phyloP scores from a whole-genome alignment of 768 basidiomycete species.

The Mrakia gelida region DNA sequence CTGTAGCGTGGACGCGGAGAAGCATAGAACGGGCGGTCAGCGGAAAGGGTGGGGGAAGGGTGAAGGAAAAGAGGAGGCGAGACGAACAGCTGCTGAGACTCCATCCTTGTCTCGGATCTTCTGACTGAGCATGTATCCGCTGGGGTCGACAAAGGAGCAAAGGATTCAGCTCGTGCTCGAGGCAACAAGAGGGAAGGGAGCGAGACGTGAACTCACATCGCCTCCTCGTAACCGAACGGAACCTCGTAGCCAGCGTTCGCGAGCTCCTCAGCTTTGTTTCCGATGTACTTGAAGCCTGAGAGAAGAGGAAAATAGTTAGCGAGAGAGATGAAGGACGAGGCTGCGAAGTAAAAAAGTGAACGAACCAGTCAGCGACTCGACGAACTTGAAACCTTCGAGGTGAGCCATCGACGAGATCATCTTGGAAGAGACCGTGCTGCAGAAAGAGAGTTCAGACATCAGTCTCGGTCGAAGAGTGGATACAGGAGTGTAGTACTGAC shows the following conservation, averaged over 20 bases:
- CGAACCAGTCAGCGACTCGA: conserved; percentile 76
- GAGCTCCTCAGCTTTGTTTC: conserved; percentile 69
- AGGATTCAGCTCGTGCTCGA: not conserved
- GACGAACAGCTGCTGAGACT: conserved; percentile 66
- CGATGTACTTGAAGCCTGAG: conserved; percentile 75
- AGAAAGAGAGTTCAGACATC: not conserved
- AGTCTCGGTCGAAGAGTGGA: not conserved
- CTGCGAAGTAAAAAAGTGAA: not conserved
- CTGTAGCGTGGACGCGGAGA: too few species aligned
- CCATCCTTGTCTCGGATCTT: conserved; percentile 84
- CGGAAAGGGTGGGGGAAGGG: not conserved
- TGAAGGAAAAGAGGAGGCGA: not conserved
- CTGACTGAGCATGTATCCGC: conserved; percentile 77
- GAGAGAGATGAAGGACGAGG: not conserved
- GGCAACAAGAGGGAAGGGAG: too few species aligned
- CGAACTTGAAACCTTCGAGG: conserved; percentile 73
- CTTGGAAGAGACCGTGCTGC: conserved; percentile 81
- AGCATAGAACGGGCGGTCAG: not conserved
- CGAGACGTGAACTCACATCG: conserved; percentile 46
- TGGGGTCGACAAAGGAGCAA: not conserved
- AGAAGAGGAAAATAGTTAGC: not conserved
- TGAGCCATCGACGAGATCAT: conserved; percentile 76
- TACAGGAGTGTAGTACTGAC: not conserved
- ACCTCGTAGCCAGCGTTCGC: conserved; percentile 64
- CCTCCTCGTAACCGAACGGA: conserved; percentile 84